Base-by-base conservation (phyloP, 805 yeast species). In the Wickerhamiella galacta region DNA sequence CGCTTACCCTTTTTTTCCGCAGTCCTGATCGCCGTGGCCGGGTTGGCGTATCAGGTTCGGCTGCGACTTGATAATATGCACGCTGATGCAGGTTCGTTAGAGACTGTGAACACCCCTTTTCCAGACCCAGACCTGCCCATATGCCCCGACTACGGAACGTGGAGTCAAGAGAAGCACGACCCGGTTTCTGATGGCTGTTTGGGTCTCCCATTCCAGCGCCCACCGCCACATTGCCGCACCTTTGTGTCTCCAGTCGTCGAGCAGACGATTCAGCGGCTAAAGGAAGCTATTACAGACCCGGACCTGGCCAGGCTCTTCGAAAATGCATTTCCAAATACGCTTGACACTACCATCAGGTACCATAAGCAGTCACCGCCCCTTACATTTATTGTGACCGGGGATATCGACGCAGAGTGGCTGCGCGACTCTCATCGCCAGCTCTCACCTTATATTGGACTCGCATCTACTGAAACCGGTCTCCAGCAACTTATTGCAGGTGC, bases 401-500 rank as follows among this genome's bases (percentile, higher is more conserved):
- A 82, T 48, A 82, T 82, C 35, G 83, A 80, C 51, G 94, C 94
- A 2, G 93, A 82, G 53, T 82, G 95, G 95, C 57, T 82, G 31
- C 57, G 95, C 33, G 95, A 82, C 52, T 73, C 92, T 1, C 80
- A 93, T 1, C 60, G 90, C 43, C 95, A 82, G 48, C 55, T 82
- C 30, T 66, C 80, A 3, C 79, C 78, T 2, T 83, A 81, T 51
- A 73, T 75, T 44, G 70, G 70, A 6, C 60, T 80, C 16, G 54
- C 72, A 10, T 55, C 56, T 25, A 47, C 64, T 33, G 90, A 81
- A 45, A 41, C 49, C 1, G 37, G 43, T 2, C 57, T 82, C 32
- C 50, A 56, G 37, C 58, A 58, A 20, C 54, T 82, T 49, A 61
- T 82, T 20, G 60, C 57, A 38, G 94, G 94, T 12, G 93, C 94